Evolutionary conservation across 1,139 yeast species (phyloP).

Genomic region (Geotrichum klebahnii): DNA sequence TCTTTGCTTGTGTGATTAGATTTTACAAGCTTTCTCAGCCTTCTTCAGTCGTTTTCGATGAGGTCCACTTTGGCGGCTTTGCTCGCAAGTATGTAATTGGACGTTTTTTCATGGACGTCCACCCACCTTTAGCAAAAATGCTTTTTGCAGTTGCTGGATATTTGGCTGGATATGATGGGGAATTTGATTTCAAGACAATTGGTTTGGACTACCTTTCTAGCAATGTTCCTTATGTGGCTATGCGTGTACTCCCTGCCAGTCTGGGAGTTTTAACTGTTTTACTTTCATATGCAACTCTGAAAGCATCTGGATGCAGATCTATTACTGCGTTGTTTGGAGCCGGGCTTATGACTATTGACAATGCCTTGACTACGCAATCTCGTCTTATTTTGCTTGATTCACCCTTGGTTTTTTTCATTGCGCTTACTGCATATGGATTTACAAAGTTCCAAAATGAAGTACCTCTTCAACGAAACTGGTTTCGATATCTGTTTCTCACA

Average conservation of each 20-base stretch:
- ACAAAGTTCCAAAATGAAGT: constrained; percentile 75
- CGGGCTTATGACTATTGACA: constrained; percentile 69
- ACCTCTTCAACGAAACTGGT: constrained; percentile 71
- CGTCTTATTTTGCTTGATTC: constrained; percentile 87
- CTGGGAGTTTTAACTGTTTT: constrained; percentile 78
- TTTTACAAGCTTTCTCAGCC: constrained; percentile 62
- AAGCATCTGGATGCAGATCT: constrained; percentile 85
- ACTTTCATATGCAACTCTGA: constrained; percentile 72
- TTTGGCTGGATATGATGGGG: constrained; percentile 82
- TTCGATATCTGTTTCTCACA: constrained; percentile 62
- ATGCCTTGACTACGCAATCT: constrained; percentile 81
- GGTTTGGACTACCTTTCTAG: constrained; percentile 74
- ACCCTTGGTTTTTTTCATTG: constrained; percentile 86
- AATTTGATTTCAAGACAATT: constrained; percentile 84
- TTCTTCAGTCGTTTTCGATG: constrained; percentile 85
- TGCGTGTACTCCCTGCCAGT: constrained; percentile 83
- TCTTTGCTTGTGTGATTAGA: constrained; percentile 56
- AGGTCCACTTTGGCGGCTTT: constrained; percentile 65
- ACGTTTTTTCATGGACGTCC: constrained; percentile 87
- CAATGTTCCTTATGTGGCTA: constrained; percentile 61
- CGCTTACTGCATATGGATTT: constrained; percentile 75
- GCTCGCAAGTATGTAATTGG: constrained; percentile 61
- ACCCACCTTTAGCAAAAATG: constrained; percentile 96
- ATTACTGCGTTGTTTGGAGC: constrained; percentile 65
- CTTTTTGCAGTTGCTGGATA: constrained; percentile 88